Evolutionary conservation across 129 eudicot genomes (phyloP), one percentile per base, ranked within the genome.

Genomic region (Centella asiatica): DNA sequence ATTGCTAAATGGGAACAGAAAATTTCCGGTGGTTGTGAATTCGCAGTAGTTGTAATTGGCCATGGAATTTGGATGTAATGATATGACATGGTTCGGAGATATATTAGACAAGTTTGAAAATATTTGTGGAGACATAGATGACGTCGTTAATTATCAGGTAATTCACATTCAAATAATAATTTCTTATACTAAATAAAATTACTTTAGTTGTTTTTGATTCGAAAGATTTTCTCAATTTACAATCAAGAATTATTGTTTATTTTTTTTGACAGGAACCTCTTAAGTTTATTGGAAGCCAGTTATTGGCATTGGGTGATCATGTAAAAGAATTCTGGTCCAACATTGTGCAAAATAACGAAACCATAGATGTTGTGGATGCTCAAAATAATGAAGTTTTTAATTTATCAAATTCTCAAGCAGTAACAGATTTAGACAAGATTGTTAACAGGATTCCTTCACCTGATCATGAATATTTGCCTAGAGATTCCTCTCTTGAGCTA

Each of bases 291-390:
- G 25, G 34, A 55, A 55, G 7, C 60, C 60, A 55, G 60, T 55
- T 55, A 25, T 13, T 12, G 4, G 60, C 17, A 6, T 39, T 29
- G 33, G 60, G 60, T 28, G 17, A 22, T 40, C 60, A 31, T 29
- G 34, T 55, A 28, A 17, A 27, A 55, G 42, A 7, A 55, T 55
- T 55, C 40, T 55, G 60, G 39, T 55, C 60, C 17, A 40, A 55
- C 39, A 55, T 55, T 17, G 20, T 55, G 39, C 40, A 55, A 55
- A 36, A 54, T 54, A 22, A 20, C 27, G 2, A 20, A 49, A 28
- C 55, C 5, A 6, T 19, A 49, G 11, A 49, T 20, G 1, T 22
- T 1, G 23, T 54, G n/a, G 28, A 26, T 6, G 40, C 7, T 55
- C 4, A 17, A 25, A 40, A 55, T 28, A 15, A 17, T 23, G 42